Percentiles rank a stretch among this genome's conserved stretches.
Evolutionary conservation across 1,139 yeast genomes (phyloP).

Genomic region (Geotrichum candidum): DNA sequence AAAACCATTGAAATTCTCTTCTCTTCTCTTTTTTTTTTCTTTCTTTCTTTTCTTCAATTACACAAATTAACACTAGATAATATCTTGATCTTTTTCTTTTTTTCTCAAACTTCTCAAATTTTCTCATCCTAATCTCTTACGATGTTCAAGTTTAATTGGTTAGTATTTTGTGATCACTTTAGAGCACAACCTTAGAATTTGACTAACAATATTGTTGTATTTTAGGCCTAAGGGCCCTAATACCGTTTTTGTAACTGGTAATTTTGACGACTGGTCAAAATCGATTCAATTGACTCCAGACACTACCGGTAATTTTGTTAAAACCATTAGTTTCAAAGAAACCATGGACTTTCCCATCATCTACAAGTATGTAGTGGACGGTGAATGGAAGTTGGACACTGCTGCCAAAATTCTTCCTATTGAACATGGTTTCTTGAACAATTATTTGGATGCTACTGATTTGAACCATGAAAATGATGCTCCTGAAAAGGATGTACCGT

Average conservation of each 20-base stretch:
- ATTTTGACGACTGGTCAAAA: conserved; percentile 14
- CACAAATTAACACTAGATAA: neutral
- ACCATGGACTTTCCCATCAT: neutral
- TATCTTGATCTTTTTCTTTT: neutral
- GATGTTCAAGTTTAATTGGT: conserved; percentile 1
- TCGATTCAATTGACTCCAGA: neutral
- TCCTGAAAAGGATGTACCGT: neutral
- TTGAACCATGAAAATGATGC: neutral
- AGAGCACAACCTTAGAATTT: neutral
- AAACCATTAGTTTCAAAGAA: neutral
- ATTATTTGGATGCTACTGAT: conserved; percentile 1
- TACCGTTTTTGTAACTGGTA: conserved; percentile 12
- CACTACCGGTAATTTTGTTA: conserved; percentile 1
- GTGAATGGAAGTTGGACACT: conserved; percentile 10
- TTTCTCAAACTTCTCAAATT: neutral
- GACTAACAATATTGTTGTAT: neutral
- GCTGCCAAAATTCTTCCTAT: neutral
- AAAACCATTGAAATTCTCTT: neutral
- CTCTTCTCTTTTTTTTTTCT: neutral
- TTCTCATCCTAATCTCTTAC: neutral
- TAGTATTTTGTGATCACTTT: neutral
- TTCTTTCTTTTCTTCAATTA: neutral
- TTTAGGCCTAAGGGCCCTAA: conserved; percentile 15
- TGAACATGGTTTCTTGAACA: conserved; percentile 3
- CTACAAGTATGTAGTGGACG: conserved; percentile 15